Conservation (phyloP, 2,329 filamentous ascomycete species). For the Atkinsonella hypoxylon region DNA sequence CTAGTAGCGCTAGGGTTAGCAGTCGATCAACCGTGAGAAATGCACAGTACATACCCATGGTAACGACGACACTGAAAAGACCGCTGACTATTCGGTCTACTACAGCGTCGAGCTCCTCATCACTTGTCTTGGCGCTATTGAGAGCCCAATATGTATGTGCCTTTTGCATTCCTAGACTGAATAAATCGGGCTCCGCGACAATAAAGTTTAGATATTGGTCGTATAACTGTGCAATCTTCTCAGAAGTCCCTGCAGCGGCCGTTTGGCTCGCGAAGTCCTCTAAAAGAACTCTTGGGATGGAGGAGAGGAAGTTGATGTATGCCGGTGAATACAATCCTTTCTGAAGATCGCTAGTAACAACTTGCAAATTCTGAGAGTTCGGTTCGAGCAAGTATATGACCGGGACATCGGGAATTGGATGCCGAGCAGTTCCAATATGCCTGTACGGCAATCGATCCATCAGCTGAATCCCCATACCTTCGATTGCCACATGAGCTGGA, state of each 20-base stretch:
- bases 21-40: neutral
- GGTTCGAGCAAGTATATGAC: constrained; percentile 96
- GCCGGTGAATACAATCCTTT: constrained; percentile 84
- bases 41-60: constrained; percentile 57
- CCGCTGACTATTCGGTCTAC: constrained; percentile 90
- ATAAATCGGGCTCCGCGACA: constrained; percentile 88
- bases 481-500: neutral
- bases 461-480: neutral
- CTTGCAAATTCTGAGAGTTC: constrained; percentile 64
- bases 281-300: constrained; percentile 75
- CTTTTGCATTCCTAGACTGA: constrained; percentile 86
- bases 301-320: constrained; percentile 94
- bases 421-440: constrained; percentile 69
- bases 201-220: constrained; percentile 98
- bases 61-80: constrained; percentile 96
- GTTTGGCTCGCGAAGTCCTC: constrained; percentile 92
- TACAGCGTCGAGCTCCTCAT: constrained; percentile 76
- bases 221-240: constrained; percentile 83
- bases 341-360: constrained; percentile 75
- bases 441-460: constrained; percentile 25
- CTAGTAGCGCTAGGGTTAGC: constrained; percentile 26
- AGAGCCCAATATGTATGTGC: constrained; percentile 89
- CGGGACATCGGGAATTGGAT: constrained; percentile 90
- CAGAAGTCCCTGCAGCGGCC: constrained; percentile 70
- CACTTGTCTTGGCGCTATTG: constrained; percentile 83